A percentile compares a stretch with the other conserved stretches of the same genome.
Conservation (phyloP, 2,329 filamentous ascomycete genomes). For the Coleophoma eucalyptorum region DNA sequence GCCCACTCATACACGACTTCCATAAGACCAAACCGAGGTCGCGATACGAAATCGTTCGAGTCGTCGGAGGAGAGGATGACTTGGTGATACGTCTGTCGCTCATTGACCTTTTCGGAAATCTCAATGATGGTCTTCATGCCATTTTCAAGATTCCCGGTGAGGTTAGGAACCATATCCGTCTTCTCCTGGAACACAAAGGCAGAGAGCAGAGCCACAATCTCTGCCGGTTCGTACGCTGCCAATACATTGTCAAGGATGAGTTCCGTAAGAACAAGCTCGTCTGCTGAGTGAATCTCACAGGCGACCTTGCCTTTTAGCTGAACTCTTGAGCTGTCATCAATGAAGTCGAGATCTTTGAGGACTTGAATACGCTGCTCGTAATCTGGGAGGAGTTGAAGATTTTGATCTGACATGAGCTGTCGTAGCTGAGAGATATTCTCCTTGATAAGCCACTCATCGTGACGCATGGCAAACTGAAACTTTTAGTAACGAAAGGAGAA, state of each 20-base stretch:
- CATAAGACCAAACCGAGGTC: slow-evolving; percentile 86
- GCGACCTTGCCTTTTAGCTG: slow-evolving; percentile 98
- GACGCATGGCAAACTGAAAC: slow-evolving; percentile 82
- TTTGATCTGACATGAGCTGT: slow-evolving; percentile 90
- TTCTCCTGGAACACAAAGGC: slow-evolving; percentile 98
- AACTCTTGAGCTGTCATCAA: slow-evolving; percentile 82
- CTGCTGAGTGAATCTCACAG: slow-evolving; percentile 95
- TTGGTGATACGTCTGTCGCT: slow-evolving; percentile 83
- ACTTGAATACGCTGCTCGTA: slow-evolving; percentile 95
- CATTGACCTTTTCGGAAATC: slow-evolving; percentile 90
- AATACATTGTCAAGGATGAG: slow-evolving; percentile 95
- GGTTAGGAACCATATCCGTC: slow-evolving; percentile 73
- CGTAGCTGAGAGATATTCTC: slow-evolving; percentile 88
- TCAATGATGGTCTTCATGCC: slow-evolving; percentile 83
- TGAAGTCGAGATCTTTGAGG: slow-evolving; percentile 85
- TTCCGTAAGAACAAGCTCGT: slow-evolving; percentile 94
- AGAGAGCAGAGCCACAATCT: slow-evolving; percentile 91
- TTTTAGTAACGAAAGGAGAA: slow-evolving; percentile 4
- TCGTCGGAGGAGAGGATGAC: slow-evolving; percentile 89
- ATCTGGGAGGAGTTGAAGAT: slow-evolving; percentile 90
- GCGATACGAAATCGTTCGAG: slow-evolving; percentile 84
- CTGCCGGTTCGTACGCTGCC: slow-evolving; percentile 90
- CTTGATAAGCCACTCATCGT: slow-evolving; percentile 94
- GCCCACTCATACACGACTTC: slow-evolving; percentile 99
- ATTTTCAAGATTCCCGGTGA: slow-evolving; percentile 77